Evolutionary conservation across 495 filamentous ascomycete genomes (phyloP), one percentile per base, ranked within the genome.

Genomic region (Tetracladium marchalianum): DNA sequence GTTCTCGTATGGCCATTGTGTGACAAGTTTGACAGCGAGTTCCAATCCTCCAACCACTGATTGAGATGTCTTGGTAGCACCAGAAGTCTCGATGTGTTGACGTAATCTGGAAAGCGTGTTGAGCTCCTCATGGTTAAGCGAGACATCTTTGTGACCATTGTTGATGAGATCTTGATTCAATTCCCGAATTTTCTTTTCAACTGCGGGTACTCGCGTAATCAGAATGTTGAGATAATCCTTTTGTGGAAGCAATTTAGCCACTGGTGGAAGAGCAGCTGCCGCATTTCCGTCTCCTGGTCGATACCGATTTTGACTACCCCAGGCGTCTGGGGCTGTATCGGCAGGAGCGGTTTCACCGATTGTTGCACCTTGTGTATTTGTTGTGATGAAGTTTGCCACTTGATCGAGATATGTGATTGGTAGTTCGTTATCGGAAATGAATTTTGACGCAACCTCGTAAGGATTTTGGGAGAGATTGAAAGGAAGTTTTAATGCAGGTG

Each of bases 391-490:
- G 52, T 90, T 83, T 4, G 90, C 88, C 24, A 97, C 89, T 57
- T 90, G 85, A 50, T 97, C 93, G 12, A 96, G 70, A 56, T 97
- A 97, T 4, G 75, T 78, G 49, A 95, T 82, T 15, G 92, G 84
- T 0, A 96, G 77, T 55, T 95, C 85, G 50, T 99, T 96, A 53
- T 90, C 82, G 47, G 78, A 73, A 22, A 97, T 84, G 57, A 97
- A 99, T 59, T 85, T 95, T 17, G 81, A 85, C 0, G 93, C 93
- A 9, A 85, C 82, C 48, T 95, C 84, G 60, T 93, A 97, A 2
- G 88, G 88, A 59, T 96, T 96, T 60, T 96, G 83, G 5, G 83
- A 85, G 34, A 85, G 71, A 59, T 99, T 96, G 60, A 86, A 97
- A 1, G 93, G 90, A 27, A 99, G 71, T 58, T 97, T 97, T 31